Percentiles rank a stretch among this genome's conserved stretches.
Evolutionary conservation across 2,329 filamentous ascomycete species (phyloP).

Genomic region (Cytospora chrysosperma): DNA sequence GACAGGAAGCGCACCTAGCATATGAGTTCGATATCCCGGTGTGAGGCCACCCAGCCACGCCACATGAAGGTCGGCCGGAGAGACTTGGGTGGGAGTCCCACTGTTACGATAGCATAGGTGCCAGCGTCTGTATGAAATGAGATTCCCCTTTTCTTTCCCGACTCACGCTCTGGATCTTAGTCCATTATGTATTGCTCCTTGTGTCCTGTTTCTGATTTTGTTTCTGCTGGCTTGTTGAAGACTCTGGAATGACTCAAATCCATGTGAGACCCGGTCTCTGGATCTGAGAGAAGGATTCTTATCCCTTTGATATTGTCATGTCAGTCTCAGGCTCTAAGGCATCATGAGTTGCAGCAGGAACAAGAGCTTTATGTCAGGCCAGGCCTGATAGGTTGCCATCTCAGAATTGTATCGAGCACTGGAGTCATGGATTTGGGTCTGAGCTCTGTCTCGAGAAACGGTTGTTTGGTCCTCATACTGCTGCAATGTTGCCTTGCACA

Average conservation of each 20-base stretch:
- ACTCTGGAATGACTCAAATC: not conserved
- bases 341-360: not conserved
- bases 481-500: not conserved
- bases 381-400: not conserved
- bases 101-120: not conserved
- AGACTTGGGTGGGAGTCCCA: not conserved
- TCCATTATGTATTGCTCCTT: not conserved
- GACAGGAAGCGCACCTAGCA: not conserved
- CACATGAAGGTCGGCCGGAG: not conserved
- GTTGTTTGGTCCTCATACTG: not conserved
- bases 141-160: constrained; percentile 11
- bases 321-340: not conserved
- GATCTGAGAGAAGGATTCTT: not conserved
- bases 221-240: not conserved
- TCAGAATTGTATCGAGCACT: not conserved
- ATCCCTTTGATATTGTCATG: not conserved
- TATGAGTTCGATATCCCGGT: not conserved
- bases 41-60: not conserved
- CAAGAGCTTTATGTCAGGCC: not conserved
- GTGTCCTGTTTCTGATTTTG: not conserved
- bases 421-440: not conserved
- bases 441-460: not conserved
- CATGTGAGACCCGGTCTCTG: not conserved
- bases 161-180: not conserved
- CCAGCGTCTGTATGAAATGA: constrained; percentile 14